These are phyloP conservation scores for Colletotrichum lupini DNA, from an alignment of 2,329 filamentous ascomycete genomes.

Conservation along the genomic window DNA sequence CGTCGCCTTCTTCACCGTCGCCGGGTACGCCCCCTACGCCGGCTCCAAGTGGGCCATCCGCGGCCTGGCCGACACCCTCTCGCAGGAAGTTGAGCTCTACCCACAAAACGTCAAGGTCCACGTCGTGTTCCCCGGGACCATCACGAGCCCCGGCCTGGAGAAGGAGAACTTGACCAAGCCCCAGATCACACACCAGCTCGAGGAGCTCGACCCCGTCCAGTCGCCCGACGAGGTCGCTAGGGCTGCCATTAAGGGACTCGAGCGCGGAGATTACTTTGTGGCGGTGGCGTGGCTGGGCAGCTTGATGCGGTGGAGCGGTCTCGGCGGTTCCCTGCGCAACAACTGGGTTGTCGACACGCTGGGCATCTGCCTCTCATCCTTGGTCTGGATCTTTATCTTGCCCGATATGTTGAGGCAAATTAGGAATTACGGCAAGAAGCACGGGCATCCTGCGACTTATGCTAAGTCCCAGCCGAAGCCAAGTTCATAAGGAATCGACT, in stretches of 20 bases:
- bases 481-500: background rate
- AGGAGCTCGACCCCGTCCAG: slow-evolving; percentile 84
- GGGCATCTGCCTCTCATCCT: slow-evolving; percentile 61
- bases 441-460: slow-evolving; percentile 68
- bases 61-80: slow-evolving; percentile 83
- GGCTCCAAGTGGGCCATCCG: slow-evolving; percentile 89
- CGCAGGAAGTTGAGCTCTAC: slow-evolving; percentile 88
- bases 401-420: slow-evolving; percentile 69
- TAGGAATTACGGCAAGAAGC: slow-evolving; percentile 63
- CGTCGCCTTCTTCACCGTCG: slow-evolving; percentile 78
- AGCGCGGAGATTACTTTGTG: slow-evolving; percentile 83
- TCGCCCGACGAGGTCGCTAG: slow-evolving; percentile 82
- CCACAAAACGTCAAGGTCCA: slow-evolving; percentile 85
- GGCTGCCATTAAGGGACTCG: slow-evolving; percentile 76
- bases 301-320: slow-evolving; percentile 73
- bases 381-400: slow-evolving; percentile 70
- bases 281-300: slow-evolving; percentile 79
- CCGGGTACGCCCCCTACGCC: slow-evolving; percentile 86
- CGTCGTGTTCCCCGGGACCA: slow-evolving; percentile 85
- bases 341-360: slow-evolving; percentile 68
- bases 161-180: slow-evolving; percentile 85
- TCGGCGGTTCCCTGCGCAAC: slow-evolving; percentile 68
- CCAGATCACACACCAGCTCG: slow-evolving; percentile 79
- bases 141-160: slow-evolving; percentile 79
- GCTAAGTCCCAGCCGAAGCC: slow-evolving; percentile 41